Evolutionary conservation across 2,329 filamentous ascomycete genomes (phyloP).

Genomic region (Phyllachora maydis): DNA sequence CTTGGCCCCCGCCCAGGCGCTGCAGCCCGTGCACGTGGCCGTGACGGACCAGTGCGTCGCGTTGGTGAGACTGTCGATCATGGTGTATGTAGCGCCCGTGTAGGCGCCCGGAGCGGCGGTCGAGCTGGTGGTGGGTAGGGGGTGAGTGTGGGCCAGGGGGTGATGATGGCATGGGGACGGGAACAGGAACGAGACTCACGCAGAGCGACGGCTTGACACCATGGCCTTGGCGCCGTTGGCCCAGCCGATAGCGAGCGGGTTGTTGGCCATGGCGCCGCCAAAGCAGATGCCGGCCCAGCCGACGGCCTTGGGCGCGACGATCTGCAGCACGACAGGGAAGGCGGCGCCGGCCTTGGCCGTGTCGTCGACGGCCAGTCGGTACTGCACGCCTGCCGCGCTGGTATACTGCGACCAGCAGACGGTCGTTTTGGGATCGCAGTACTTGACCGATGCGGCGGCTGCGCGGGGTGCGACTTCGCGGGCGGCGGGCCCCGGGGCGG

Average conservation of each 20-base stretch:
- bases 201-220: conserved; percentile 16
- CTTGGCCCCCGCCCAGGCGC: conserved; percentile 11
- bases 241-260: conserved; percentile 18
- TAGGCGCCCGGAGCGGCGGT: conserved; percentile 13
- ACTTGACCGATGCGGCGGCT: conserved; percentile 6
- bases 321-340: conserved; percentile 16
- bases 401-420: conserved; percentile 11
- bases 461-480: conserved; percentile 4
- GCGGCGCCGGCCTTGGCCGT: conserved; percentile 10
- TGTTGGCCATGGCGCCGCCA: conserved; percentile 19
- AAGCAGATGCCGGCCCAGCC: conserved; percentile 19
- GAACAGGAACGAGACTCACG: conserved; percentile 7
- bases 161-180: conserved; percentile 1
- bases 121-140: conserved; percentile 7
- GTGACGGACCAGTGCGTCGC: conserved; percentile 18
- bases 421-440: conserved; percentile 8
- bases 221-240: conserved; percentile 13
- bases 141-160: not conserved
- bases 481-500: conserved; percentile 4
- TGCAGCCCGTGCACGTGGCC: conserved; percentile 16
- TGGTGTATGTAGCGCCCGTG: conserved; percentile 11
- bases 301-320: conserved; percentile 15
- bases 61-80: conserved; percentile 14
- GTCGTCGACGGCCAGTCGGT: conserved; percentile 11
- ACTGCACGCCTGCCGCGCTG: conserved; percentile 7